phyloP scores from a whole-genome alignment of 148 eudicot species.

The Chenopodium quinoa region DNA sequence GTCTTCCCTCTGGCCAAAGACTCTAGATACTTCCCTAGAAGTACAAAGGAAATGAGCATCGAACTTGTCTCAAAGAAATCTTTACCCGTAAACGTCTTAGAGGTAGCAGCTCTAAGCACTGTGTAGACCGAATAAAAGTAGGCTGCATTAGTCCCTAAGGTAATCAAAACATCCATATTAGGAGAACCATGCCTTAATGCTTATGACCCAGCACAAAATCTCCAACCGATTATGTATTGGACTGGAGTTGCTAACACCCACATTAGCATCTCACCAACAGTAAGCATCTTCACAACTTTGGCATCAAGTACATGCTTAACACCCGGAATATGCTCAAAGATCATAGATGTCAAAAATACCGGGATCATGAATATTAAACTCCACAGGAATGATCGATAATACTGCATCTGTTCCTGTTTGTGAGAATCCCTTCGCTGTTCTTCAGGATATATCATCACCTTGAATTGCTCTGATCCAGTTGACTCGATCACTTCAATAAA shows the following conservation, averaged over 20 bases:
- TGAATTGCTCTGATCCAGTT: background rate
- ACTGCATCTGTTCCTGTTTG: background rate
- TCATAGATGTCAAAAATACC: background rate
- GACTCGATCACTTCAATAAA: background rate
- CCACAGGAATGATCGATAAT: background rate
- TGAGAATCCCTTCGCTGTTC: background rate
- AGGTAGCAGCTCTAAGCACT: background rate
- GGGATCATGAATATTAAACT: background rate
- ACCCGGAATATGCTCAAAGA: background rate
- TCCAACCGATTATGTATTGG: background rate
- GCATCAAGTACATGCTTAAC: background rate
- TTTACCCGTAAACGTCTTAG: background rate
- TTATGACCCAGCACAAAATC: background rate
- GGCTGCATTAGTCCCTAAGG: background rate
- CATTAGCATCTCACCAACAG: background rate
- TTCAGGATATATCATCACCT: background rate
- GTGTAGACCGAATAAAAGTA: background rate
- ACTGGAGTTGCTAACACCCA: background rate
- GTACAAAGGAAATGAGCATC: background rate
- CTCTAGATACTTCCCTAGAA: background rate
- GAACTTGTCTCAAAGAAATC: background rate
- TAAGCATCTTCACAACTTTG: background rate
- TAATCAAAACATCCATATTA: background rate
- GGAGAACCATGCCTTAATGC: background rate
- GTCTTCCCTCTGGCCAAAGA: background rate